phyloP scores from a whole-genome alignment of 495 filamentous ascomycete species.

The Aspergillus egyptiacus region DNA sequence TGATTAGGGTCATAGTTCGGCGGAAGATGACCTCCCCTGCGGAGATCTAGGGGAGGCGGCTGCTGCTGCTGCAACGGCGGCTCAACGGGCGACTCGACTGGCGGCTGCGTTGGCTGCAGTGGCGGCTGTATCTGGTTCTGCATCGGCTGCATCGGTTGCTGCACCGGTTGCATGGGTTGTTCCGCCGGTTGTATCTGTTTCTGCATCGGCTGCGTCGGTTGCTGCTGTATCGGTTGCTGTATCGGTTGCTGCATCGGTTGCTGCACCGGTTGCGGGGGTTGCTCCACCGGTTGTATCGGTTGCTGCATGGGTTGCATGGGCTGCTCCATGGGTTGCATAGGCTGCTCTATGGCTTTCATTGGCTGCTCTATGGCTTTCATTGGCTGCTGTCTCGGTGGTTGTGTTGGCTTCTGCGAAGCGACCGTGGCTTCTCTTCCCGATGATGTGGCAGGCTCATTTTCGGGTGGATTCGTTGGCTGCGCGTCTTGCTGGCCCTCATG shows the following conservation, averaged over 20 bases:
- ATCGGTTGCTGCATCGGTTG: slow-evolving; percentile 12
- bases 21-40: slow-evolving; percentile 43
- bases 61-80: no score
- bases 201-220: no score
- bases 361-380: slow-evolving; percentile 11
- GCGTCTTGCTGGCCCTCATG: slow-evolving; percentile 88
- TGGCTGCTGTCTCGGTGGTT: slow-evolving; percentile 6
- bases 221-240: slow-evolving; percentile 28
- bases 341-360: slow-evolving; percentile 6
- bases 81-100: slow-evolving; percentile 18
- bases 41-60: slow-evolving; percentile 45
- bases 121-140: no score
- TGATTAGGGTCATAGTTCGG: slow-evolving; percentile 50
- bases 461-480: slow-evolving; percentile 57
- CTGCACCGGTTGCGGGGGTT: slow-evolving; percentile 20
- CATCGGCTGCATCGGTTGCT: no score
- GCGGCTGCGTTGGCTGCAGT: slow-evolving; percentile 22
- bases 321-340: slow-evolving; percentile 5
- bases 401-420: slow-evolving; percentile 47
- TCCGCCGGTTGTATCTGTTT: slow-evolving; percentile 1
- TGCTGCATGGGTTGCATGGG: slow-evolving; percentile 5
- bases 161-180: slow-evolving; percentile 2
- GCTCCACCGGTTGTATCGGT: slow-evolving; percentile 3
- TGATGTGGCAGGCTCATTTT: slow-evolving; percentile 44
- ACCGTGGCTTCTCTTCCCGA: slow-evolving; percentile 47